These are phyloP conservation scores for Cryptococcus neoformans DNA, from an alignment of 1,284 basidiomycete species.

Conservation along the genomic window DNA sequence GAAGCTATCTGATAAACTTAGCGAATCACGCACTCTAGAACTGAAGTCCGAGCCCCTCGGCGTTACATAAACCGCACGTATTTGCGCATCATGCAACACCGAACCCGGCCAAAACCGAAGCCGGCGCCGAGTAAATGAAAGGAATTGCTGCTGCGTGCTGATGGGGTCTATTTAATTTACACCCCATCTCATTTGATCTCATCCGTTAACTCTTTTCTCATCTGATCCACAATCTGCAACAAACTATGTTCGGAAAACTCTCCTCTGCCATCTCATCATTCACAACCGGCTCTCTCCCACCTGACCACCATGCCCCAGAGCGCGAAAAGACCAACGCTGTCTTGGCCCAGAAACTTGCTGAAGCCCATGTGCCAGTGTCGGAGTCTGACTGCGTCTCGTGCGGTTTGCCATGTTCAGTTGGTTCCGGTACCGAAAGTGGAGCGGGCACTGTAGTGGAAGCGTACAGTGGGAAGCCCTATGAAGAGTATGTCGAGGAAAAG, in stretches of 20 bases:
- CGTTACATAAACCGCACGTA: too few species aligned
- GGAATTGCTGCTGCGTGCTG: too few species aligned
- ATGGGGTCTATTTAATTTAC: too few species aligned
- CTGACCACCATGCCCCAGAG: conserved; percentile 24
- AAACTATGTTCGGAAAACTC: conserved; percentile 36
- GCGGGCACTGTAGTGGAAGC: conserved; percentile 20
- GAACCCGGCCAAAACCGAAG: too few species aligned
- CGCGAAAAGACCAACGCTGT: conserved; percentile 32
- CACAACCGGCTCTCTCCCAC: conserved; percentile 7
- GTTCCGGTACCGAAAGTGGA: conserved; percentile 29
- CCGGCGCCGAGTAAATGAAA: too few species aligned
- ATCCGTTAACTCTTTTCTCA: neutral
- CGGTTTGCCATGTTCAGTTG: conserved; percentile 61
- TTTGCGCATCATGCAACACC: too few species aligned
- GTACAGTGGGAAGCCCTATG: conserved; percentile 38
- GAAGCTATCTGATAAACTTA: too few species aligned
- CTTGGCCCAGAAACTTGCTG: conserved; percentile 47
- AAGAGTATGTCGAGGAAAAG: conserved; percentile 28
- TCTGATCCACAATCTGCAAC: neutral
- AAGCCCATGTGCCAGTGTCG: conserved; percentile 64
- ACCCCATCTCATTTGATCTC: neutral
- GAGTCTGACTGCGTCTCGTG: conserved; percentile 68
- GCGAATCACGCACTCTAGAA: too few species aligned
- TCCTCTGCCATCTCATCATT: conserved; percentile 30
- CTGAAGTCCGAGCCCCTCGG: too few species aligned